Conservation (phyloP, 441 rosid genomes). For the Pelargonium exstipulatum region DNA sequence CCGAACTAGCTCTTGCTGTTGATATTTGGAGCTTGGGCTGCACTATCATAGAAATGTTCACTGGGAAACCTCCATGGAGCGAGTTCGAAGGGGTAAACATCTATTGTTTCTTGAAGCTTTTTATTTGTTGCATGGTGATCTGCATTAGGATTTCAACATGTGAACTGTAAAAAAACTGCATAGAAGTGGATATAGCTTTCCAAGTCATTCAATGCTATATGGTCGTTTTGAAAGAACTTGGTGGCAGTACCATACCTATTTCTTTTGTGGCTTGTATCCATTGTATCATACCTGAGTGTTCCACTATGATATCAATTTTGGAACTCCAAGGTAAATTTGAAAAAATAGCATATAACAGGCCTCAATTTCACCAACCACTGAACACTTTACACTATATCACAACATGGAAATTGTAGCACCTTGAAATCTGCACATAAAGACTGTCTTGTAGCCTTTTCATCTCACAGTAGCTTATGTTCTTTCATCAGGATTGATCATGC, state of each 20-base stretch:
- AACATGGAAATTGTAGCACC: too few relatives aligned
- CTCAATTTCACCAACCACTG: too few relatives aligned
- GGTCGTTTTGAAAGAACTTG: constrained; percentile 7
- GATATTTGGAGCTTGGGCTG: constrained; percentile 99
- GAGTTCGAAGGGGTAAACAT: constrained; percentile 84
- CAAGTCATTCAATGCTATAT: neutral
- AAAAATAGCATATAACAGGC: too few relatives aligned
- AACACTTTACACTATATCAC: too few relatives aligned
- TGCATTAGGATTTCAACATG: neutral
- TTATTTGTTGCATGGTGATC: neutral
- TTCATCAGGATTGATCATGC: too few relatives aligned
- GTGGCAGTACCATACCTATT: neutral
- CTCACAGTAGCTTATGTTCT: too few relatives aligned
- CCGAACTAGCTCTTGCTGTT: constrained; percentile 81
- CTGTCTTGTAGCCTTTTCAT: too few relatives aligned
- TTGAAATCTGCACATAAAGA: too few relatives aligned
- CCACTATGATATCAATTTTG: too few relatives aligned
- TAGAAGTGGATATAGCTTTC: too few relatives aligned
- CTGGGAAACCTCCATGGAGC: constrained; percentile 97
- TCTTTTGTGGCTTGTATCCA: neutral
- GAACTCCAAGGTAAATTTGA: too few relatives aligned
- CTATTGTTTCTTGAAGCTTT: neutral
- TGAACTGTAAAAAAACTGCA: neutral
- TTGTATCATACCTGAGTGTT: too few relatives aligned
- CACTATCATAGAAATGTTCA: constrained; percentile 90